Evolutionary conservation across 192 early-diverging fungal species (phyloP).

Genomic region (Thamnidium elegans): DNA sequence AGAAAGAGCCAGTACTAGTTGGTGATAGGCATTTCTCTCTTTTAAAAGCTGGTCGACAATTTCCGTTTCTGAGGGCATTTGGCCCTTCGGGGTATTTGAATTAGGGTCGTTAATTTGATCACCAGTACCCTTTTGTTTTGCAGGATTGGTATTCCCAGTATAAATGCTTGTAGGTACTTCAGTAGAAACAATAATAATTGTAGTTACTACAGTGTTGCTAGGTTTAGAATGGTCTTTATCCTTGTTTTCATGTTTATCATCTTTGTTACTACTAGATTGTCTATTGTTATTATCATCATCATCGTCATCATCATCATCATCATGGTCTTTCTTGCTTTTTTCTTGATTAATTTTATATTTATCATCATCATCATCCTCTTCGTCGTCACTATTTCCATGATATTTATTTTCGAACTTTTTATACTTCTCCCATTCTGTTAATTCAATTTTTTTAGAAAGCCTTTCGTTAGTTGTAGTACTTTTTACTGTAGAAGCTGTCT

Average conservation of each 20-base stretch:
- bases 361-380: background rate
- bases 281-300: background rate
- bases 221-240: background rate
- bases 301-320: background rate
- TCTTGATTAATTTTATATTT: background rate
- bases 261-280: background rate
- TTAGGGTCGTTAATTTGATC: background rate
- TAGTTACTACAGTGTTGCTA: constrained; percentile 7
- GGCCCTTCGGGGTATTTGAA: background rate
- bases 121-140: background rate
- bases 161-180: constrained; percentile 7
- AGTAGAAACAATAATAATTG: constrained; percentile 13
- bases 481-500: too few relatives aligned
- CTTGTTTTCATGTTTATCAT: background rate
- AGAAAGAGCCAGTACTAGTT: constrained; percentile 9
- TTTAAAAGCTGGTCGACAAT: background rate
- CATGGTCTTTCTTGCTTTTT: background rate
- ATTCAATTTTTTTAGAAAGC: too few relatives aligned
- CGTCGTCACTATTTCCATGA: background rate
- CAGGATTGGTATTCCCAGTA: background rate
- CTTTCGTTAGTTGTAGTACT: too few relatives aligned
- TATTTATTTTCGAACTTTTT: too few relatives aligned
- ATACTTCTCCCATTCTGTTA: too few relatives aligned
- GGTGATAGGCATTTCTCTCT: background rate
- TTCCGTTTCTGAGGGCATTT: background rate